Evolutionary conservation across 208 protist species (phyloP), one percentile per base, ranked within the genome.

Genomic region (Leishmania tarentolae): DNA sequence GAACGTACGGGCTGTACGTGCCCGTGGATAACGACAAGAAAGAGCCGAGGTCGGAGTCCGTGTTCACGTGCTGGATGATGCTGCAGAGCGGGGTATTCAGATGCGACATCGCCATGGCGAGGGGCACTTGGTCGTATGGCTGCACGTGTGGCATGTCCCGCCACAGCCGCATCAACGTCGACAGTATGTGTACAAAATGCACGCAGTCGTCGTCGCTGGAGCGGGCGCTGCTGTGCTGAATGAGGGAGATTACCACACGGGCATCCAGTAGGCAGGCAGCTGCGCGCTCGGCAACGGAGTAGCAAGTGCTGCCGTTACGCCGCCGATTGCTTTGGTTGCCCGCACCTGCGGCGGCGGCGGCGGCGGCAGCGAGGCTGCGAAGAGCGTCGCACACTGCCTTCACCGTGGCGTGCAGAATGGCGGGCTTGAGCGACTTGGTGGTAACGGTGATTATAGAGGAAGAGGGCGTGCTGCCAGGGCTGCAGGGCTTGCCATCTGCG

Each of bases 81-180:
- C 76, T 77, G 83, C 91, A 86, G 40, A 96, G 77, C 8, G 91
- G 81, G 19, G 78, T 78, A 80, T 96, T 96, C 57, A 95, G 63
- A 80, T 95, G 89, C 11, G 90, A 91, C 53, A 98, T 88, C 40
- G 91, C 70, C 71, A 95, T 86, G 74, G 92, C 87, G 50, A 97
- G 84, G 37, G 95, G 91, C 28, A 86, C 81, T 57, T 92, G 95
- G 68, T 95, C 93, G 57, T 88, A 80, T 19, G 75, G 87, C 40
- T 92, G 76, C 69, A 94, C 82, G 19, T 83, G 66, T 15, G 93
- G 92, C 75, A 92, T 86, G 24, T 56, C 19, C 31, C 83, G 75
- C 93, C 95, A 98, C 31, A 95, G 80, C 42, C 95, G 85, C 70
- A 98, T 76, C 57, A 97, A 5, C 2, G 80, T 65, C 21, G 91